These are phyloP conservation scores for Phytophthora crassamura DNA, from an alignment of 352 stramenopile species.

Conservation along the genomic window DNA sequence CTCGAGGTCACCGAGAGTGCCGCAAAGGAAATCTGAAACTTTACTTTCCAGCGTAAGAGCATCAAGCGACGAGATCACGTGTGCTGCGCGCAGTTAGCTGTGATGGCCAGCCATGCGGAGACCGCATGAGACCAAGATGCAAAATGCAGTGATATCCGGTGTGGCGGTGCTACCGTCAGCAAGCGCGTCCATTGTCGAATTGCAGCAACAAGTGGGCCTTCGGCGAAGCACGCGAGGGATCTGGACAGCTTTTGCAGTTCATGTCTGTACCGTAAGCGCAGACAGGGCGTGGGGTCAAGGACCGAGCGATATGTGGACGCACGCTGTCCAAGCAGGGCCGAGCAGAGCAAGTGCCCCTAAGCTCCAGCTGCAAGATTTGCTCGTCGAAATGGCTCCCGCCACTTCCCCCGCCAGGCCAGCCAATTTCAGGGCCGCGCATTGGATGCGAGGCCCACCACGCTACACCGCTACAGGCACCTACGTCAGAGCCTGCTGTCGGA, in stretches of 20 bases:
- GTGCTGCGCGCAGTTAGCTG: not conserved
- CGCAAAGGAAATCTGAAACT: too few species aligned
- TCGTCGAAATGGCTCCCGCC: slow-evolving; percentile 23
- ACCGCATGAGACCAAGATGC: slow-evolving; percentile 7
- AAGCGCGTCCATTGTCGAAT: slow-evolving; percentile 6
- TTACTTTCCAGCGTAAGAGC: not conserved
- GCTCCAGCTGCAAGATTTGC: slow-evolving; percentile 33
- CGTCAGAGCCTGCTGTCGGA: slow-evolving; percentile 16
- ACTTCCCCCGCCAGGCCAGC: slow-evolving; percentile 4
- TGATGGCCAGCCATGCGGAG: slow-evolving; percentile 9
- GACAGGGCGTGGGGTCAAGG: slow-evolving; percentile 14
- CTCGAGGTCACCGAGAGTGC: too few species aligned
- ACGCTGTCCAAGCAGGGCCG: slow-evolving; percentile 13
- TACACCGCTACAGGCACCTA: too few species aligned
- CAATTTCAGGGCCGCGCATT: not conserved
- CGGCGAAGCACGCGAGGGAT: not conserved
- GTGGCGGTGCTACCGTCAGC: not conserved
- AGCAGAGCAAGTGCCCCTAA: slow-evolving; percentile 33
- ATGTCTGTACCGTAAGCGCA: slow-evolving; percentile 1
- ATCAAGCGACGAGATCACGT: slow-evolving; percentile 4
- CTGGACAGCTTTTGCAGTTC: not conserved
- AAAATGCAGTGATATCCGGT: slow-evolving; percentile 3
- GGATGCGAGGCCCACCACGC: too few species aligned
- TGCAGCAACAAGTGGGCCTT: not conserved
- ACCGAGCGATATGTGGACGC: slow-evolving; percentile 25